Conservation (phyloP, 2,329 filamentous ascomycete genomes). For the Tolypocladium paradoxum region DNA sequence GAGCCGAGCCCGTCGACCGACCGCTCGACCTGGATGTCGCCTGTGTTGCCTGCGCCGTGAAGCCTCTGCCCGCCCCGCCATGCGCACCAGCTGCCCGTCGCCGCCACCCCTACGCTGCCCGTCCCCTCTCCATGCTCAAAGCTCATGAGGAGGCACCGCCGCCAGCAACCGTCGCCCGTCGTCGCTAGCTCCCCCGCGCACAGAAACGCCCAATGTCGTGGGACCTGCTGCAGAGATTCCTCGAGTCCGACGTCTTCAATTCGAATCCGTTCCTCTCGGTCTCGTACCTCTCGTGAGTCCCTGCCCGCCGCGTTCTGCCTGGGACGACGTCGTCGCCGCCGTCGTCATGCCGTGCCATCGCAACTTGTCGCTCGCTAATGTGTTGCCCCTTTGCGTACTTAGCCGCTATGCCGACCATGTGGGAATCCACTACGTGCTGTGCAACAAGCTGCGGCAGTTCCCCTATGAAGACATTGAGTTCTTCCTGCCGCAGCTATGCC, state of each 20-base stretch:
- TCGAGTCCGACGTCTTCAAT: conserved; percentile 91
- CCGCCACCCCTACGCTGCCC: conserved; percentile 3
- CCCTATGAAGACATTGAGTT: conserved; percentile 88
- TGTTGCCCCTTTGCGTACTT: conserved; percentile 6
- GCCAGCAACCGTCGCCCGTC: conserved; percentile 2
- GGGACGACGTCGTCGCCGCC: background rate
- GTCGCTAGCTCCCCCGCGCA: conserved; percentile 2
- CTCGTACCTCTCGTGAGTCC: conserved; percentile 73
- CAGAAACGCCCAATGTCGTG: conserved; percentile 50
- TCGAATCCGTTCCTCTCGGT: conserved; percentile 81
- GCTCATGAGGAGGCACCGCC: conserved; percentile 13
- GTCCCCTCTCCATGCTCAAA: too few relatives aligned
- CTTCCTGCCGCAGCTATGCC: conserved; percentile 80
- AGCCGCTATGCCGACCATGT: conserved; percentile 85
- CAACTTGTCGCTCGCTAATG: conserved; percentile 9
- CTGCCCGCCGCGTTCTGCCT: background rate
- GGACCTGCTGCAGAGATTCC: conserved; percentile 82
- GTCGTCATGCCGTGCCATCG: background rate
- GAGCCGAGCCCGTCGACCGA: background rate
- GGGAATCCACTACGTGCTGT: conserved; percentile 81
- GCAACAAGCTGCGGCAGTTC: conserved; percentile 80
- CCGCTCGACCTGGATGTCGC: background rate
- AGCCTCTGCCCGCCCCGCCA: conserved; percentile 7
- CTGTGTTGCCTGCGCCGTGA: background rate
- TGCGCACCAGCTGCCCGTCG: conserved; percentile 10